These are phyloP conservation scores for Sonneratia caseolaris DNA, from an alignment of 345 rosid species.

Conservation along the genomic window DNA sequence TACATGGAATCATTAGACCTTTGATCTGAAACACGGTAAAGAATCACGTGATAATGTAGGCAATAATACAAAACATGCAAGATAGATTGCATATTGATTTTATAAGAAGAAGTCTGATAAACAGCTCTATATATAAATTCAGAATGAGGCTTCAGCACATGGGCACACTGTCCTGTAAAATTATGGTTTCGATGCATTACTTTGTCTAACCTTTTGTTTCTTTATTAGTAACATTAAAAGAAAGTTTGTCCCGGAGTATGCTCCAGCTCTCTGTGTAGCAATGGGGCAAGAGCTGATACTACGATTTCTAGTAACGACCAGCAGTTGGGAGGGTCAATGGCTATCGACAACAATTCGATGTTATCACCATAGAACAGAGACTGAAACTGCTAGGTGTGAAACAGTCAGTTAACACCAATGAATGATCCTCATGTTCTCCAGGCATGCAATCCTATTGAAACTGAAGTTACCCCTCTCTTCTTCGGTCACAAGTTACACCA, in stretches of 20 bases:
- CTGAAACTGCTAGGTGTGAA: not conserved
- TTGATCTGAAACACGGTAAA: not conserved
- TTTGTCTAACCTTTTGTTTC: no score
- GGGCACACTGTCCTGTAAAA: no score
- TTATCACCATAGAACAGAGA: not conserved
- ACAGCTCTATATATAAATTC: no score
- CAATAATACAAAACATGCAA: not conserved
- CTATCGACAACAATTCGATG: not conserved
- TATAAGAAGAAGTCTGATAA: not conserved
- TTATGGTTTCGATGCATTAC: no score
- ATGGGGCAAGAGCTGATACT: no score
- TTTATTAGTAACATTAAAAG: no score
- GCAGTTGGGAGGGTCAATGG: no score
- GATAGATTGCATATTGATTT: not conserved
- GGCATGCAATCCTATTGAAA: not conserved
- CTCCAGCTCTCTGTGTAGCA: no score
- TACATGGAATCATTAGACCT: not conserved
- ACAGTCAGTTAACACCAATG: not conserved
- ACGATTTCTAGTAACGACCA: no score
- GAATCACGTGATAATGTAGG: not conserved
- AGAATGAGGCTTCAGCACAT: no score
- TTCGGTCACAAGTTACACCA: not conserved
- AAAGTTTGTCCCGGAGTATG: no score
- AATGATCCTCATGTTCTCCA: constrained; percentile 2
- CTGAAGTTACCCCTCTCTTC: no score